Base-by-base conservation (phyloP, 108 stramenopile species). In the Discostella stelligeroides region DNA sequence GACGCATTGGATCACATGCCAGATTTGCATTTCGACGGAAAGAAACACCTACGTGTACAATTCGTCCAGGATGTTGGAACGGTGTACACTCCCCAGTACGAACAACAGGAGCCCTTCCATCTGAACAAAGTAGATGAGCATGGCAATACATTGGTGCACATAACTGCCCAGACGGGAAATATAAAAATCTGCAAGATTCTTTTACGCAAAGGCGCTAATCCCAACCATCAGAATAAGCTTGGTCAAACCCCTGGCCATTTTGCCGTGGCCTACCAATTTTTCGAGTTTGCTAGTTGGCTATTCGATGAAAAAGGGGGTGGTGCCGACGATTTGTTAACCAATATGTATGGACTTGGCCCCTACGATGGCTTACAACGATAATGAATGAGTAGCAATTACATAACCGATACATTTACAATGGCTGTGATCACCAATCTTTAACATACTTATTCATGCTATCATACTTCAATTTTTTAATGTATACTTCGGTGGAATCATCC, bases 241-340 rank as follows among this genome's bases (percentile, higher is more conserved):
- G 92, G 92, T 39, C 87, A 95, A 24, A 95, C 90, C 7, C 84
- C 92, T 18, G 85, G 86, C 27, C 95, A 95, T 67, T 95, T 83
- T 71, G 84, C 87, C n/a, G 84, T 92, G 53, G 88, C 88, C 37
- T 95, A 92, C 72, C 77, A 87, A 47, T 92, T 90, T 76, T 88
- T 81, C 72, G 86, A 95, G 29, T 75, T 93, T 62, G 76, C 82
- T 15, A 80, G 82, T 46, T 94, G 88, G 90, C 78, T 95, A 0
- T 87, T 79, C 68, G 86, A 85, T 28, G 75, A 82, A 34, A 77
- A 61, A 38, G 84, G 84, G 24, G 84, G 84, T 21, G 72, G 73
- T 12, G 88, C 85, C 15, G 55, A 88, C 67, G 88, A 88, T 63
- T 53, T 75, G 1, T 30, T 93, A 27, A 73, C 72, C 45, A 95